A percentile compares a stretch with the other conserved stretches of the same genome.
Evolutionary conservation across 176 grass and related monocot species (phyloP).

Genomic region (Lolium rigidum): DNA sequence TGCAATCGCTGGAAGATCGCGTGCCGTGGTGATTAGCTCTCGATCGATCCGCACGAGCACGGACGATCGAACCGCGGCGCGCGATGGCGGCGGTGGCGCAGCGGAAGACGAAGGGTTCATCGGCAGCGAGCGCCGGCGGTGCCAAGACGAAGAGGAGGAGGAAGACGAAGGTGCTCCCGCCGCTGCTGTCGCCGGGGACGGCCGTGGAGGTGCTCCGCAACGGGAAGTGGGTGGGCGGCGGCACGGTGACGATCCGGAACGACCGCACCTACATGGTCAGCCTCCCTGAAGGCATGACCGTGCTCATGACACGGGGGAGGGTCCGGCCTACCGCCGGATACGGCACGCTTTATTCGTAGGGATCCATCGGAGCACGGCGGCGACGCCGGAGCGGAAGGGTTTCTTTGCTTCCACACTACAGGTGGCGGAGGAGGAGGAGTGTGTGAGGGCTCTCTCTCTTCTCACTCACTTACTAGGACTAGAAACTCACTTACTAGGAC

Average conservation of each 20-base stretch:
- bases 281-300: slow-evolving; percentile 17
- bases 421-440: no score
- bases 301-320: slow-evolving; percentile 9
- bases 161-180: not conserved
- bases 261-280: slow-evolving; percentile 43
- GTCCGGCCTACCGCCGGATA: slow-evolving; percentile 23
- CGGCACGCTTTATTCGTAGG: not conserved
- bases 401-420: slow-evolving; percentile 18
- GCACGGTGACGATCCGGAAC: slow-evolving; percentile 26
- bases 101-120: not conserved
- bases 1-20: not conserved
- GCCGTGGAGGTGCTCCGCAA: slow-evolving; percentile 35
- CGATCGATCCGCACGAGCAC: not conserved
- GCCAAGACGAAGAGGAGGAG: not conserved
- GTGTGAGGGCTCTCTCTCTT: no score
- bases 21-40: not conserved
- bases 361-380: not conserved
- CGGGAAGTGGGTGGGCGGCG: slow-evolving; percentile 25
- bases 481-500: no score
- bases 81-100: not conserved
- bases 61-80: not conserved
- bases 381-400: not conserved
- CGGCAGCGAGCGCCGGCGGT: not conserved
- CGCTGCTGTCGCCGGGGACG: slow-evolving; percentile 3
- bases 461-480: no score